Evolutionary conservation across 495 filamentous ascomycete genomes (phyloP).

Genomic region (Immersiella caudata): DNA sequence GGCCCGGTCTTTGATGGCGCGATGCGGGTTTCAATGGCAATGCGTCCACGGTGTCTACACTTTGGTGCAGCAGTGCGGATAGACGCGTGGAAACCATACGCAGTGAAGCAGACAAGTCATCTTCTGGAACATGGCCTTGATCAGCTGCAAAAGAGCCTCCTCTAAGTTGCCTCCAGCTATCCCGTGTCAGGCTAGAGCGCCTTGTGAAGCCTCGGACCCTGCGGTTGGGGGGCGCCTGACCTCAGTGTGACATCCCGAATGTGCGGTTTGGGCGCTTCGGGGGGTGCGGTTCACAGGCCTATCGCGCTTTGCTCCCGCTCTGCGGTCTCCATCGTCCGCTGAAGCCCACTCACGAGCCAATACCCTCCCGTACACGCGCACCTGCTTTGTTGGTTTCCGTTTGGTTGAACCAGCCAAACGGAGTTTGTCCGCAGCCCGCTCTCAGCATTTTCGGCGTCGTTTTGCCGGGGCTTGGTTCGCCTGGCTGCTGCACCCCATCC

Average conservation of each 20-base stretch:
- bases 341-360: neutral
- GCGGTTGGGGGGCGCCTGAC: conserved; percentile 28
- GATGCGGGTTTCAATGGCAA: neutral
- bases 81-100: no score
- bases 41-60: neutral
- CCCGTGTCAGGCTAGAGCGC: conserved; percentile 3
- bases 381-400: neutral
- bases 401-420: neutral
- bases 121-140: neutral
- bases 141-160: neutral
- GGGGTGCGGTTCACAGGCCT: neutral
- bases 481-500: neutral
- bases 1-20: neutral
- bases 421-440: neutral
- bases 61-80: no score
- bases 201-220: conserved; percentile 27
- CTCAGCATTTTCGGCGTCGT: neutral
- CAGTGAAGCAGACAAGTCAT: no score
- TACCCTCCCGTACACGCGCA: neutral
- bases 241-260: conserved; percentile 35
- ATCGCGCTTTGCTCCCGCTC: neutral
- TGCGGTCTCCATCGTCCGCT: neutral
- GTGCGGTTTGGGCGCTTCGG: conserved; percentile 12
- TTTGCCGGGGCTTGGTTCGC: conserved; percentile 1
- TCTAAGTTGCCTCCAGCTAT: neutral